A percentile compares a stretch with the other conserved stretches of the same genome.
phyloP scores from a whole-genome alignment of 2,329 filamentous ascomycete genomes.

The Fusarium piperis region DNA sequence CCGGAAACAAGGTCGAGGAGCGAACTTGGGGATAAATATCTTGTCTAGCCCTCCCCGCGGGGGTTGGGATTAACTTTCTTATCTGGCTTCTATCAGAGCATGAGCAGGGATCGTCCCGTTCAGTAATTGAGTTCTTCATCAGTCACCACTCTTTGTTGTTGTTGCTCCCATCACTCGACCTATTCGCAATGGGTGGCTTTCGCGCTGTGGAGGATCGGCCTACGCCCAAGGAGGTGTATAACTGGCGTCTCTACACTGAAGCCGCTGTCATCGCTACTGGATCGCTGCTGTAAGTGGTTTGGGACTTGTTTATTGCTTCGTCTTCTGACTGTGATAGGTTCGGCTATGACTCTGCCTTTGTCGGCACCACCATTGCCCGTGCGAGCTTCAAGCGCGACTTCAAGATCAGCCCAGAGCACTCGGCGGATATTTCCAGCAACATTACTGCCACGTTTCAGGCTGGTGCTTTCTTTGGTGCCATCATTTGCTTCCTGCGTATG shows the following conservation, averaged over 20 bases:
- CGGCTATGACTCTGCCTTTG: conserved; percentile 64
- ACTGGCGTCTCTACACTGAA: conserved; percentile 60
- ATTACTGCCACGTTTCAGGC: conserved; percentile 60
- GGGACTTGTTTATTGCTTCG: background rate
- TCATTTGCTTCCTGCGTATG: conserved; percentile 56
- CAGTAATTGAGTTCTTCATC: background rate
- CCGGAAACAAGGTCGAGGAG: conserved; percentile 6
- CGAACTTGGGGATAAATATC: conserved; percentile 35
- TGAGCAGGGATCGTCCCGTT: background rate
- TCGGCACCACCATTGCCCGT: conserved; percentile 63
- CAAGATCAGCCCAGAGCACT: conserved; percentile 41
- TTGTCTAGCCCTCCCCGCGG: conserved; percentile 14
- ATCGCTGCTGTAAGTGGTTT: conserved; percentile 49
- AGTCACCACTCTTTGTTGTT: background rate
- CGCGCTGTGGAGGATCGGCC: conserved; percentile 64
- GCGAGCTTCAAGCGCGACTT: conserved; percentile 57
- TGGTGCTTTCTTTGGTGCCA: conserved; percentile 63
- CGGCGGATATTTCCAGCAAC: conserved; percentile 50
- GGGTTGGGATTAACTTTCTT: background rate
- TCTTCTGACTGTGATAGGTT: conserved; percentile 48
- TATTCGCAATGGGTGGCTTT: conserved; percentile 49
- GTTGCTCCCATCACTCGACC: background rate
- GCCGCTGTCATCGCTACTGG: conserved; percentile 60
- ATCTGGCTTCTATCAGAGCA: background rate
- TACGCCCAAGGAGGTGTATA: conserved; percentile 65